A percentile compares a stretch with the other conserved stretches of the same genome.
Conservation (phyloP, 2,329 filamentous ascomycete species). For the Fusarium continuum region DNA sequence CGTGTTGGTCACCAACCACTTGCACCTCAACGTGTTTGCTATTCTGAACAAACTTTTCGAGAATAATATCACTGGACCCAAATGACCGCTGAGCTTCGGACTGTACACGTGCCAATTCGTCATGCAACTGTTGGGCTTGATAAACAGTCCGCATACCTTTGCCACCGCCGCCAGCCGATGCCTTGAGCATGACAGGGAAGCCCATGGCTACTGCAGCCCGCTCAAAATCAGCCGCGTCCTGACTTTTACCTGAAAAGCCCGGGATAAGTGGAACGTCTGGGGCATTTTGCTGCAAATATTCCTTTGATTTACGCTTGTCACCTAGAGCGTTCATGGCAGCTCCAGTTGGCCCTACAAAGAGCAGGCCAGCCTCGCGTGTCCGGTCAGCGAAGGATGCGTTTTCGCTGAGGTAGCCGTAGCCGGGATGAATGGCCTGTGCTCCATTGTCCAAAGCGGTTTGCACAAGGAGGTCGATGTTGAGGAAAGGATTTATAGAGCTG, state of each 20-base stretch:
- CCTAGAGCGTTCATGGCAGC: neutral
- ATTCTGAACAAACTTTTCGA: conserved; percentile 51
- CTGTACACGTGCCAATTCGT: conserved; percentile 42
- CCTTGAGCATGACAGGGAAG: conserved; percentile 55
- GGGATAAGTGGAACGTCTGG: neutral
- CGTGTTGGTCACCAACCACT: conserved; percentile 27
- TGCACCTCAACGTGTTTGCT: conserved; percentile 57
- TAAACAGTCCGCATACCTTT: conserved; percentile 49
- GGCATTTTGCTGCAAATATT: neutral
- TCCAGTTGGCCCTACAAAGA: neutral
- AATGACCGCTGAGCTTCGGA: conserved; percentile 51
- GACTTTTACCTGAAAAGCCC: neutral
- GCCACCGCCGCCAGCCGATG: conserved; percentile 54
- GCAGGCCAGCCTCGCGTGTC: neutral
- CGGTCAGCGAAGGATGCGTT: neutral
- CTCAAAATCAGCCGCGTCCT: neutral
- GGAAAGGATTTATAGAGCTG: conserved; percentile 3
- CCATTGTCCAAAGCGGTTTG: neutral
- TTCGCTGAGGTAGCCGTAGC: neutral
- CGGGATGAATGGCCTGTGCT: neutral
- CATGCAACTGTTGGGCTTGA: neutral
- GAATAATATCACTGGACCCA: conserved; percentile 48
- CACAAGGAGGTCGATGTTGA: neutral
- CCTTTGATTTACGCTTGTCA: neutral
- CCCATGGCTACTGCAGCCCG: conserved; percentile 29